Conservation (phyloP, 371 early-diverging fungal species). For the Lichtheimia ornata region DNA sequence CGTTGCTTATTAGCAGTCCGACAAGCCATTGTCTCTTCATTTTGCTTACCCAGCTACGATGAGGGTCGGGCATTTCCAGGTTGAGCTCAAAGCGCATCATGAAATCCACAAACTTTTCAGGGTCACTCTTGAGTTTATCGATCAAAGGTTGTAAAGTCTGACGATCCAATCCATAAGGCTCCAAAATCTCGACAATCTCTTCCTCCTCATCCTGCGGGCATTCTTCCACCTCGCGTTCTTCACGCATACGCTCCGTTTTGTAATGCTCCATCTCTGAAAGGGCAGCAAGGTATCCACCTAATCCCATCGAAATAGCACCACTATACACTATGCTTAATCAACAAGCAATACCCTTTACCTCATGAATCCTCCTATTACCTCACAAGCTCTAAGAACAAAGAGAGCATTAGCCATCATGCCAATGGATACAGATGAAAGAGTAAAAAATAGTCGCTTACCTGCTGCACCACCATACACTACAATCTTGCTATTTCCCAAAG, state of each 20-base stretch:
- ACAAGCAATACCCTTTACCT: background rate
- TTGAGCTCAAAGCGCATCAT: slow-evolving; percentile 80
- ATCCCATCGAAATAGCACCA: slow-evolving; percentile 57
- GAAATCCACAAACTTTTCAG: slow-evolving; percentile 69
- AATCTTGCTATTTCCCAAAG: slow-evolving; percentile 57
- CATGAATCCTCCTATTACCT: slow-evolving; percentile 25
- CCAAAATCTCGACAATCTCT: slow-evolving; percentile 63
- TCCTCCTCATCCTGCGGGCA: slow-evolving; percentile 66
- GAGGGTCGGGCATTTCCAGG: slow-evolving; percentile 64
- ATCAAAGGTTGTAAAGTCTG: slow-evolving; percentile 64
- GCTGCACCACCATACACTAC: slow-evolving; percentile 75
- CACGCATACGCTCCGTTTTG: slow-evolving; percentile 60
- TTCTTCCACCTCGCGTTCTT: slow-evolving; percentile 58
- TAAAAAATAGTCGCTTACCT: slow-evolving; percentile 31
- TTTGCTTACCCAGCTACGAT: slow-evolving; percentile 57
- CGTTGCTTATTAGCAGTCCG: background rate
- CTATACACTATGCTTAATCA: slow-evolving; percentile 15
- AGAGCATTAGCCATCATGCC: background rate
- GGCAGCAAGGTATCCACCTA: slow-evolving; percentile 74
- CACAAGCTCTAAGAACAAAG: slow-evolving; percentile 32
- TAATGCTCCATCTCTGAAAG: slow-evolving; percentile 72
- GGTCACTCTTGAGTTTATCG: slow-evolving; percentile 52
- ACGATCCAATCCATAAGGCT: slow-evolving; percentile 64
- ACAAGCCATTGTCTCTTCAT: background rate
- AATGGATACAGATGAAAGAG: background rate